A percentile compares a stretch with the other conserved stretches of the same genome.
Conservation (phyloP, 2,329 filamentous ascomycete species). For the Botrytis sinoallii region DNA sequence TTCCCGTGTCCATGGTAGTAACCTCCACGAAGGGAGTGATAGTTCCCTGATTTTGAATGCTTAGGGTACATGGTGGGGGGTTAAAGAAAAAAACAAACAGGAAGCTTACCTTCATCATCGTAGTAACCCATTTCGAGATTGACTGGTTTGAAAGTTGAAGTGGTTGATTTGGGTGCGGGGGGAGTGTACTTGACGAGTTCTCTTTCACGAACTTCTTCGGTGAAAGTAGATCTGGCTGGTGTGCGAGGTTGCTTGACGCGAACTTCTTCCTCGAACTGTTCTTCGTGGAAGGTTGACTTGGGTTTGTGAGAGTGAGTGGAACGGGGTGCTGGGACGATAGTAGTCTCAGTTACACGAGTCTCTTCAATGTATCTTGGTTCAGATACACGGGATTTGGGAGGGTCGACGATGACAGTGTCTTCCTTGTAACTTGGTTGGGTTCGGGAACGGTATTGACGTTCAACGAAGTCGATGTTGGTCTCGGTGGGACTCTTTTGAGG, state of each 20-base stretch:
- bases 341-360: conserved; percentile 34
- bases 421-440: conserved; percentile 40
- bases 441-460: conserved; percentile 61
- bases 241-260: conserved; percentile 35
- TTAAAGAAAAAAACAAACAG: conserved; percentile 19
- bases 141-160: conserved; percentile 23
- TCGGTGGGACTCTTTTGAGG: conserved; percentile 28
- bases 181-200: conserved; percentile 30
- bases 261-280: conserved; percentile 26
- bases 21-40: conserved; percentile 72
- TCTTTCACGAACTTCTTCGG: conserved; percentile 33
- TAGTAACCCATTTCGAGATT: conserved; percentile 70
- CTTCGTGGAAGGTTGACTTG: conserved; percentile 23
- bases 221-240: conserved; percentile 26
- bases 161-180: conserved; percentile 24
- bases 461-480: conserved; percentile 55
- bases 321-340: conserved; percentile 39
- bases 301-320: conserved; percentile 31
- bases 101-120: conserved; percentile 59
- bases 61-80: conserved; percentile 30
- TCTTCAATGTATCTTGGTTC: conserved; percentile 34
- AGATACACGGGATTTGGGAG: conserved; percentile 42
- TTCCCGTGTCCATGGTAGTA: conserved; percentile 28
- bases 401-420: conserved; percentile 52
- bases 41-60: conserved; percentile 51